Evolutionary conservation across 441 rosid species (phyloP), one percentile per base, ranked within the genome.

Genomic region (Monsonia emarginata): DNA sequence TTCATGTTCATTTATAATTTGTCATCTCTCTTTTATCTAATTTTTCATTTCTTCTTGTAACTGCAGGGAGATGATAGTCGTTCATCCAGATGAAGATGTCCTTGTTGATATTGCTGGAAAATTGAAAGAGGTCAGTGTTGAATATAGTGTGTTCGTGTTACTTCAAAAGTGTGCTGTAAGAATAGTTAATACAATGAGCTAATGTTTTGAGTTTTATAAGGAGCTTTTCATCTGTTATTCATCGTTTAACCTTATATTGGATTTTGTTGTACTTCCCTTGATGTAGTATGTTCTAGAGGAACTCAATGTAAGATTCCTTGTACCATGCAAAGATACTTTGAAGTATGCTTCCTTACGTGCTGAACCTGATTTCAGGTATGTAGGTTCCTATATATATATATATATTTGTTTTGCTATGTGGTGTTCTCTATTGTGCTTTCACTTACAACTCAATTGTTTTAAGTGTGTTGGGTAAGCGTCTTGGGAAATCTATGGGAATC

Each of bases 341-440:
- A 88, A 85, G 81, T 95, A 88, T 80, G 90, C 97, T 61, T 82
- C 89, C 69, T 74, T 91, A 54, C 93, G 91, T 11, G 98, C 98
- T 11, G 99, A 91, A 78, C 99, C 98, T 18, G 98, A 95, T 72
- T 95, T 91, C 69, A 91, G 98, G 99, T 88, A 73, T 65, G 81
- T 30, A 36, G 76, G 36, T 42, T 75, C n/a, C n/a, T n/a, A n/a
- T n/a, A n/a, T n/a, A n/a, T n/a, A n/a, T n/a, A n/a, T n/a, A n/a
- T n/a, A n/a, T n/a, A n/a, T 27, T 62, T 61, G 31, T 69, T 61
- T 46, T 56, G n/a, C n/a, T n/a, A n/a, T n/a, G n/a, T n/a, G n/a
- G n/a, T n/a, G n/a, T 68, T 22, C 8, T 32, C 34, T 34, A 44
- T 52, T 16, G 61, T 38, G n/a, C 58, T 70, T 64, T 14, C 38